Base-by-base conservation (phyloP, 805 yeast species). In the Lachancea thermotolerans region DNA sequence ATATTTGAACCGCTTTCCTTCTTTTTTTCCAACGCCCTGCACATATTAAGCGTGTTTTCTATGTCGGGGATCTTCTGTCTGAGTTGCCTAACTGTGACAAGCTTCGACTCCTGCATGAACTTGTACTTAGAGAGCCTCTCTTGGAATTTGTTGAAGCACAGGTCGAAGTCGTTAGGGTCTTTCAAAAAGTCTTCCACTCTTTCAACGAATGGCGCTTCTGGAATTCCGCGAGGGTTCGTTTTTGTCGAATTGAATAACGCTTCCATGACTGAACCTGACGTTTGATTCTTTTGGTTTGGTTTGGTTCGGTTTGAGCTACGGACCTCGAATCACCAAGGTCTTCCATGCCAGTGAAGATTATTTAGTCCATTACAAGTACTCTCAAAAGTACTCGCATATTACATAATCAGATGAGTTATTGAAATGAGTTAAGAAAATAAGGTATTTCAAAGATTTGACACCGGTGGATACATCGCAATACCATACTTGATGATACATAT, bases 121-220 rank as follows among this genome's bases (percentile, higher is more conserved):
- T 86, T 86, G 70, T 89, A 89, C 62, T 89, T 95, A 42, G 88
- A 91, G 47, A 88, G 66, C 62, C 95, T 75, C 57, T 87, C 93
- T 67, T 91, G 96, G 62, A 90, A 82, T 54, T 84, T 75, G 40
- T 74, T 72, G 69, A 91, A 77, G 31, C 84, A 73, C 36, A 74
- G 62, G 41, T 83, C 87, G 46, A 84, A 87, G 56, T 87, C 91
- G 37, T 75, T 81, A 2, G 81, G 73, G 53, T 74, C 72, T 57
- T 79, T 83, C 50, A 89, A 75, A 54, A 81, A 78, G 41, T 79
- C 82, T 45, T 81, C 93, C 9, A 90, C 93, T 46, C 79, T 78
- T 50, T 85, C 95, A 42, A 93, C 80, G 64, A 93, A 93, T 35
- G 95, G 96, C 1, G 99, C 99, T 59, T 86, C 85, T 6, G 99